phyloP scores from a whole-genome alignment of 495 filamentous ascomycete species.

The Corynascus novoguineensis region DNA sequence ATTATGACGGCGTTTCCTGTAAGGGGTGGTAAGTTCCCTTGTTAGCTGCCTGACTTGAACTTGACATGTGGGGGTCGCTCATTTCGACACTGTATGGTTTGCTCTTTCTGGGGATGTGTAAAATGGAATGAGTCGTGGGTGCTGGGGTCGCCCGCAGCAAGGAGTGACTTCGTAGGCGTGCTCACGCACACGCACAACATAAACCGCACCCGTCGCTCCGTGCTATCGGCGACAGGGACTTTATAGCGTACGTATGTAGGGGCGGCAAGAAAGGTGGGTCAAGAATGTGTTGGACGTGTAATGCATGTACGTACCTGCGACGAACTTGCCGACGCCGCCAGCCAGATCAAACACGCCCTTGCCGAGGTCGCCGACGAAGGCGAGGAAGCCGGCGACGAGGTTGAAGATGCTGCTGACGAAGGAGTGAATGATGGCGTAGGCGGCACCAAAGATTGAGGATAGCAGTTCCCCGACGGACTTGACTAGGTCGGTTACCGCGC shows the following conservation, averaged over 20 bases:
- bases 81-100: too few relatives aligned
- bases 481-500: slow-evolving; percentile 30
- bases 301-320: slow-evolving; percentile 26
- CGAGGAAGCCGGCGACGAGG: slow-evolving; percentile 27
- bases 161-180: too few relatives aligned
- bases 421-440: slow-evolving; percentile 27
- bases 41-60: background rate
- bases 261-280: too few relatives aligned
- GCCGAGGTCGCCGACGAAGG: slow-evolving; percentile 25
- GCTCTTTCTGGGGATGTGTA: too few relatives aligned
- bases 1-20: slow-evolving; percentile 32
- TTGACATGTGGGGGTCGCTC: background rate
- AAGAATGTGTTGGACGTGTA: too few relatives aligned
- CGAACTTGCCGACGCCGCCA: slow-evolving; percentile 31
- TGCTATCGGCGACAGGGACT: too few relatives aligned
- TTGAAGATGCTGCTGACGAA: slow-evolving; percentile 23
- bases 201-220: too few relatives aligned
- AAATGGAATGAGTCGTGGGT: too few relatives aligned
- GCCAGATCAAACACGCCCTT: slow-evolving; percentile 29
- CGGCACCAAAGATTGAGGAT: slow-evolving; percentile 25
- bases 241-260: too few relatives aligned
- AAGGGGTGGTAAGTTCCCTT: background rate
- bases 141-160: too few relatives aligned
- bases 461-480: slow-evolving; percentile 32
- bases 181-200: too few relatives aligned